Evolutionary conservation across 1,284 basidiomycete genomes (phyloP).

Genomic region (Meira miltonrushii): DNA sequence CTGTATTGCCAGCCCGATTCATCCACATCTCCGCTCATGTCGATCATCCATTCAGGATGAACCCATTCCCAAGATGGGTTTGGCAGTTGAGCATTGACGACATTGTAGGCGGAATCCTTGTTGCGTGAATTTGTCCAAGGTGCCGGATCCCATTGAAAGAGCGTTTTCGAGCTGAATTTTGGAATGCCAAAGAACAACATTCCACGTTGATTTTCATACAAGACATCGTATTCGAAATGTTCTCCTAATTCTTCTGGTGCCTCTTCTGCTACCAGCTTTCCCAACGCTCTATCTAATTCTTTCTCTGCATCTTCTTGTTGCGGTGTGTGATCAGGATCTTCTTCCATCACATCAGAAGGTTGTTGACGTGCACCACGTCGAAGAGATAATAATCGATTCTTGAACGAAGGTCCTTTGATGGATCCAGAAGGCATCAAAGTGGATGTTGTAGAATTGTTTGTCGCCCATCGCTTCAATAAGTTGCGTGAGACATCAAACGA

Average conservation of each 20-base stretch:
- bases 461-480: background rate
- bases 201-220: slow-evolving; percentile 50
- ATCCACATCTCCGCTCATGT: slow-evolving; percentile 51
- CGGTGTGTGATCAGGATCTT: slow-evolving; percentile 18
- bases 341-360: slow-evolving; percentile 15
- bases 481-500: background rate
- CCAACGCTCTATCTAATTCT: slow-evolving; percentile 33
- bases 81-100: slow-evolving; percentile 48
- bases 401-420: background rate
- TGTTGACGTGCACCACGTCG: slow-evolving; percentile 24
- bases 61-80: slow-evolving; percentile 52
- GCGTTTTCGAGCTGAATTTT: slow-evolving; percentile 45
- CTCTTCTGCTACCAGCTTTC: slow-evolving; percentile 28
- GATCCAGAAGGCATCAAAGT: background rate
- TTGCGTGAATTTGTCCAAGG: slow-evolving; percentile 40
- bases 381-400: background rate
- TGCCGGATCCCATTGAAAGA: slow-evolving; percentile 46
- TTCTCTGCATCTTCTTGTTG: slow-evolving; percentile 21
- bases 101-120: slow-evolving; percentile 41
- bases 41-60: slow-evolving; percentile 47
- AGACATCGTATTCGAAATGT: slow-evolving; percentile 45
- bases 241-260: slow-evolving; percentile 30
- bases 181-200: slow-evolving; percentile 47
- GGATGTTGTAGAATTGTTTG: background rate
- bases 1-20: slow-evolving; percentile 52